Percentiles rank a stretch among this genome's conserved stretches.
Evolutionary conservation across 495 filamentous ascomycete genomes (phyloP).

Genomic region (Daldinia loculata): DNA sequence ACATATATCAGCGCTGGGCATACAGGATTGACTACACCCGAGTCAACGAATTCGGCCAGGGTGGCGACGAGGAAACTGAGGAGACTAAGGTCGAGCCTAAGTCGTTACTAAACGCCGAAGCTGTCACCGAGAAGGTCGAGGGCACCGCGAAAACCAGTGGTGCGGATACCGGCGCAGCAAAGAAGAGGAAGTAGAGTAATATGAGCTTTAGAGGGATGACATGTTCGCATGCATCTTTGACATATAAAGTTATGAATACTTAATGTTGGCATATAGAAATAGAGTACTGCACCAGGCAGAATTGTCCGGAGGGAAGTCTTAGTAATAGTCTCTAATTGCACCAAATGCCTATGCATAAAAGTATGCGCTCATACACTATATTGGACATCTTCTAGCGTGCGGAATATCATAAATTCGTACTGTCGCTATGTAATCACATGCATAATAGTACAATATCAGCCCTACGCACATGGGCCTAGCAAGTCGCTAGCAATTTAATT

Average conservation of each 20-base stretch:
- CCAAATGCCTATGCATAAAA: background rate
- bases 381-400: background rate
- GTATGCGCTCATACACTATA: background rate
- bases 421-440: conserved; percentile 23
- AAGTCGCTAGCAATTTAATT: conserved; percentile 16
- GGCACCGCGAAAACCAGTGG: conserved; percentile 51
- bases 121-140: conserved; percentile 33
- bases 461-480: background rate
- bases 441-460: conserved; percentile 1
- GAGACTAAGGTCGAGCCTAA: conserved; percentile 39
- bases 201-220: background rate
- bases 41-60: conserved; percentile 98
- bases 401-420: conserved; percentile 3
- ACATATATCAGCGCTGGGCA: conserved; percentile 92
- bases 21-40: conserved; percentile 93
- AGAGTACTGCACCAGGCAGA: background rate
- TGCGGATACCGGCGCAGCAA: conserved; percentile 53
- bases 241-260: conserved; percentile 10
- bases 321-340: background rate
- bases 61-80: conserved; percentile 76
- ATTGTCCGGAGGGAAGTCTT: background rate
- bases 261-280: conserved; percentile 4
- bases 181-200: conserved; percentile 57
- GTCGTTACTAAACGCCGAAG: conserved; percentile 36
- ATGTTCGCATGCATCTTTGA: background rate